Percentiles rank a stretch among this genome's conserved stretches.
Evolutionary conservation across 2,329 filamentous ascomycete species (phyloP).

Genomic region (Colletotrichum echinochloae): DNA sequence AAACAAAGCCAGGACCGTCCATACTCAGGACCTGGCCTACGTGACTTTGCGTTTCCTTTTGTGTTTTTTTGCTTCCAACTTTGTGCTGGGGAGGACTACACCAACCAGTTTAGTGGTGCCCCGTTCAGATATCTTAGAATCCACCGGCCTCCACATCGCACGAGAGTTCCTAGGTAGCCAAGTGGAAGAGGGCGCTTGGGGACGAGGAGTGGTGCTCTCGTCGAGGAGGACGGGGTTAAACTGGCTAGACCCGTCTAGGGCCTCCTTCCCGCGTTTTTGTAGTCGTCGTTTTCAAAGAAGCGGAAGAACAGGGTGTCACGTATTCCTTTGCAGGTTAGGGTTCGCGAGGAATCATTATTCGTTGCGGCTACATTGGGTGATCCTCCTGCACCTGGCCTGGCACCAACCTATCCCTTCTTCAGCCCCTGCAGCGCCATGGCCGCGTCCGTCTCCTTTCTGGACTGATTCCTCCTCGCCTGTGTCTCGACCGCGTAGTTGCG

Average conservation of each 20-base stretch:
- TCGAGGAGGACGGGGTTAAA: background rate
- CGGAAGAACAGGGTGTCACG: background rate
- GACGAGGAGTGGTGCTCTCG: background rate
- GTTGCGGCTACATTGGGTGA: slow-evolving; percentile 15
- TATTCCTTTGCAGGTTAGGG: background rate
- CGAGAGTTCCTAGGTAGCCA: background rate
- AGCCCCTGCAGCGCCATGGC: slow-evolving; percentile 23
- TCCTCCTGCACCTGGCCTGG: slow-evolving; percentile 14
- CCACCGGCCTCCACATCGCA: background rate
- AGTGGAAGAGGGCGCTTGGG: background rate
- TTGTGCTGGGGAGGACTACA: background rate
- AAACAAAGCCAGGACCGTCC: no score
- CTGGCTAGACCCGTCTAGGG: background rate
- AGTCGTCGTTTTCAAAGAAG: background rate
- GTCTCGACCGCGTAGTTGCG: background rate
- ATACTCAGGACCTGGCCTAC: background rate
- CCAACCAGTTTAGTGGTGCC: background rate
- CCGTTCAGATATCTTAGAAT: background rate
- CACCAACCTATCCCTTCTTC: background rate
- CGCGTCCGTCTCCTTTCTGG: slow-evolving; percentile 13
- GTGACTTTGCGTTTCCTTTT: background rate
- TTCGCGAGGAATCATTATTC: background rate
- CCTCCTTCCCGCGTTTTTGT: background rate
- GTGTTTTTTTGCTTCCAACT: background rate
- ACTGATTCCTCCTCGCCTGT: background rate